Evolutionary conservation across 2,329 filamentous ascomycete species (phyloP).

Genomic region (Diplodia corticola): DNA sequence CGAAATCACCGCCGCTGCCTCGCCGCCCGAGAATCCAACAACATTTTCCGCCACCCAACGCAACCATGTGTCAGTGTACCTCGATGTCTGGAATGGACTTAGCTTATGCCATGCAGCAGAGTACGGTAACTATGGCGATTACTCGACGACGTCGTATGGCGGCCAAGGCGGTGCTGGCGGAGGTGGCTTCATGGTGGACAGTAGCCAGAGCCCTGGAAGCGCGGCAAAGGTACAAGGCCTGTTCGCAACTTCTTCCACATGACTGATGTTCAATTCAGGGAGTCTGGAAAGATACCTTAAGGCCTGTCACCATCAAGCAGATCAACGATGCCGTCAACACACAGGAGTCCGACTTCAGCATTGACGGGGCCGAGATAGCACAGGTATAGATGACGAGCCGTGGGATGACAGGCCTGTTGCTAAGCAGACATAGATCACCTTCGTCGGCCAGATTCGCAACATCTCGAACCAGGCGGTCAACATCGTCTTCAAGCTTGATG

Average conservation of each 20-base stretch:
- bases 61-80: conserved; percentile 16
- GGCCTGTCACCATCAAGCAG: conserved; percentile 95
- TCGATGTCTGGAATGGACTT: neutral
- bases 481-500: conserved; percentile 89
- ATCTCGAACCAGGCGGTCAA: conserved; percentile 87
- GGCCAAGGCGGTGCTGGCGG: conserved; percentile 56
- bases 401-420: neutral
- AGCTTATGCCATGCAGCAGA: neutral
- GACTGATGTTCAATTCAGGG: conserved; percentile 42
- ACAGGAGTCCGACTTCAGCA: conserved; percentile 74
- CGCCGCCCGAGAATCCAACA: neutral
- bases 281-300: conserved; percentile 80
- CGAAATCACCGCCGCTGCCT: conserved; percentile 10
- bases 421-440: conserved; percentile 64
- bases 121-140: conserved; percentile 44
- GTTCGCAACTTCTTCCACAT: neutral
- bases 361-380: conserved; percentile 73
- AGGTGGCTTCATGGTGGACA: conserved; percentile 62
- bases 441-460: conserved; percentile 87
- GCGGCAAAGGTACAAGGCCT: conserved; percentile 30
- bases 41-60: neutral
- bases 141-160: conserved; percentile 58
- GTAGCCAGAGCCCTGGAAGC: conserved; percentile 47
- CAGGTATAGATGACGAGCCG: conserved; percentile 44
- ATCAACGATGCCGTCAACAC: conserved; percentile 77